Evolutionary conservation across 2,329 filamentous ascomycete genomes (phyloP), one percentile per base, ranked within the genome.

Genomic region (Magnaporthales sp.): DNA sequence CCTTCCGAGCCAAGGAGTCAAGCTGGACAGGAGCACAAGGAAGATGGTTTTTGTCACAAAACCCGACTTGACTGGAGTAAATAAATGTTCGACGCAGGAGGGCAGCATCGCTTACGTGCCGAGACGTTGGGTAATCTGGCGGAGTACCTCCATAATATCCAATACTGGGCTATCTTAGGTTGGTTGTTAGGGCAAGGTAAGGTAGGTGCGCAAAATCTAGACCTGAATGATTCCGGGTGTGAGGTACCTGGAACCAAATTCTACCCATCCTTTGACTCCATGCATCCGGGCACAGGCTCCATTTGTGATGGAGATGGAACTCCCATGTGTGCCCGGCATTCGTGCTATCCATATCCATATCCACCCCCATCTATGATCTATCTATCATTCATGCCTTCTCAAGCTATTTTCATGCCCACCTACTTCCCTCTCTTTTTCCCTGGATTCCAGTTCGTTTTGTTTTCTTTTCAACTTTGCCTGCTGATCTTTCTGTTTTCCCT

Each of bases 391-490:
- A 65, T 66, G 29, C 62, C 54, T 61, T 58, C 51, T 54, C 30
- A 26, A 60, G 56, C n/a, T 19, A 46, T 30, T 30, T 27, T n/a
- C 54, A 56, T 71, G 69, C 66, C 60, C 67, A 3, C 27, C 27
- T 26, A 61, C 56, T 69, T 68, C 67, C 68, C 30, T 67, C 66
- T 63, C 63, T 67, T 64, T 62, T 64, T 68, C 63, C 66, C 56
- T 60, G 56, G 10, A 67, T 62, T 68, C 65, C 68, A 62, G 64
- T 67, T 66, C 69, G 66, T 68, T 67, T 62, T 70, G 67, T 67
- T 70, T 69, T 70, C 69, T 69, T 68, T 68, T 67, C 67, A 29
- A 68, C 71, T 71, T 67, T 70, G 70, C 68, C 70, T 71, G 68
- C 68, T 69, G 29, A 13, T 66, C 63, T 38, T 38, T 63, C 61